Percentiles rank a stretch among this genome's conserved stretches.
These are phyloP conservation scores for Coemansia sp. DNA, from an alignment of 192 early-diverging fungal species.

Conservation along the genomic window DNA sequence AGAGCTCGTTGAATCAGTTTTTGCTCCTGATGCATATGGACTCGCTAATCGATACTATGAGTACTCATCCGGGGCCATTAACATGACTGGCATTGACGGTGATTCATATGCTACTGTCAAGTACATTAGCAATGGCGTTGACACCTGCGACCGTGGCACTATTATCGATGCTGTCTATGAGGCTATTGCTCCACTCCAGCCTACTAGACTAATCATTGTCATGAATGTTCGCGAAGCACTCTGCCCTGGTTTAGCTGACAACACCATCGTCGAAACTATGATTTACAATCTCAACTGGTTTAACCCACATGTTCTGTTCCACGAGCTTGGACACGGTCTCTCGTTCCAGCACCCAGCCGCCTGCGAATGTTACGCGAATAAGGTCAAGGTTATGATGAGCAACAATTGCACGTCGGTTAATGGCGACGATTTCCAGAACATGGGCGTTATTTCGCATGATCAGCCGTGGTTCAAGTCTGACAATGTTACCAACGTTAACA, in stretches of 20 bases:
- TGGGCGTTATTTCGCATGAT: background rate
- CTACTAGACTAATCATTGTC: conserved; percentile 2
- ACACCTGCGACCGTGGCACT: background rate
- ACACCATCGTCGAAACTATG: background rate
- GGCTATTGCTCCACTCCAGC: background rate
- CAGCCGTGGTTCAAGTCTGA: conserved; percentile 5
- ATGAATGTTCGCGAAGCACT: conserved; percentile 1
- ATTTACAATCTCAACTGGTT: background rate
- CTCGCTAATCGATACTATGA: background rate
- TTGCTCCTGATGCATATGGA: background rate
- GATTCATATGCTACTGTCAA: conserved; percentile 4
- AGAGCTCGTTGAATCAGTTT: background rate
- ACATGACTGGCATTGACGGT: background rate
- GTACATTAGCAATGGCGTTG: background rate
- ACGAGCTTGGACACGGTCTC: conserved; percentile 2
- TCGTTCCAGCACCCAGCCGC: conserved; percentile 1
- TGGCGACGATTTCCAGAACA: conserved; percentile 3
- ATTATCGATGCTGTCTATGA: conserved; percentile 3
- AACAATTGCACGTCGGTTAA: background rate
- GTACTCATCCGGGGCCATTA: conserved; percentile 7
- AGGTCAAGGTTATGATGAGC: background rate
- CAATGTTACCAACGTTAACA: background rate
- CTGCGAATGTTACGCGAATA: background rate
- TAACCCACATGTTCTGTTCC: conserved; percentile 7
- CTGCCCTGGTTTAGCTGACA: background rate